A percentile compares a stretch with the other conserved stretches of the same genome.
phyloP scores from a whole-genome alignment of 352 stramenopile species.

The Aphanomyces invadans region DNA sequence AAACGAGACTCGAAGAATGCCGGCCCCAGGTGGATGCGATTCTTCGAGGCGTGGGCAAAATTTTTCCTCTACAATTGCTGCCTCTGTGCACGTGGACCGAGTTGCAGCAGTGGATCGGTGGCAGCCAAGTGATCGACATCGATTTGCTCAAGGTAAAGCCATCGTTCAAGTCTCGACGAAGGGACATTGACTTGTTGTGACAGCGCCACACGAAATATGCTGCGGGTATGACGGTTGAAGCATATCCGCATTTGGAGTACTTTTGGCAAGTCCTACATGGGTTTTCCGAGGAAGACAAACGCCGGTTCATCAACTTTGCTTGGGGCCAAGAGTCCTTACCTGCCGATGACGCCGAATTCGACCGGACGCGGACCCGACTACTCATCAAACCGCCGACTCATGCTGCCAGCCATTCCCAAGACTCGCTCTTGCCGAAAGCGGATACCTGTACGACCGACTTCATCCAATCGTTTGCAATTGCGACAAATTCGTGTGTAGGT shows the following conservation, averaged over 20 bases:
- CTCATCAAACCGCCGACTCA: constrained; percentile 54
- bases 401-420: constrained; percentile 32
- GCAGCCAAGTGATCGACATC: constrained; percentile 66
- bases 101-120: constrained; percentile 71
- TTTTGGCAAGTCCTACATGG: constrained; percentile 60
- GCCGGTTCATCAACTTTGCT: constrained; percentile 77
- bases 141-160: constrained; percentile 53
- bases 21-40: constrained; percentile 70
- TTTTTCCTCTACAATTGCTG: constrained; percentile 56
- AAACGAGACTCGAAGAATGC: constrained; percentile 59
- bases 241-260: constrained; percentile 60
- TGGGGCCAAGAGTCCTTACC: constrained; percentile 77
- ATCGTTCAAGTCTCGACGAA: too few species aligned
- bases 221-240: constrained; percentile 61
- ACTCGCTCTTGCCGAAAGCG: constrained; percentile 58
- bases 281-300: constrained; percentile 71
- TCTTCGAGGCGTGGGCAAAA: constrained; percentile 53
- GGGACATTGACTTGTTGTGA: neutral
- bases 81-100: constrained; percentile 73
- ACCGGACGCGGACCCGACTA: constrained; percentile 61
- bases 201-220: constrained; percentile 71
- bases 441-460: constrained; percentile 77
- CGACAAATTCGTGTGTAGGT: constrained; percentile 23
- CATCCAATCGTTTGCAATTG: constrained; percentile 2
- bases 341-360: constrained; percentile 69